Base-by-base conservation (phyloP, 1,284 basidiomycete species). In the Puccinia novopanici region DNA sequence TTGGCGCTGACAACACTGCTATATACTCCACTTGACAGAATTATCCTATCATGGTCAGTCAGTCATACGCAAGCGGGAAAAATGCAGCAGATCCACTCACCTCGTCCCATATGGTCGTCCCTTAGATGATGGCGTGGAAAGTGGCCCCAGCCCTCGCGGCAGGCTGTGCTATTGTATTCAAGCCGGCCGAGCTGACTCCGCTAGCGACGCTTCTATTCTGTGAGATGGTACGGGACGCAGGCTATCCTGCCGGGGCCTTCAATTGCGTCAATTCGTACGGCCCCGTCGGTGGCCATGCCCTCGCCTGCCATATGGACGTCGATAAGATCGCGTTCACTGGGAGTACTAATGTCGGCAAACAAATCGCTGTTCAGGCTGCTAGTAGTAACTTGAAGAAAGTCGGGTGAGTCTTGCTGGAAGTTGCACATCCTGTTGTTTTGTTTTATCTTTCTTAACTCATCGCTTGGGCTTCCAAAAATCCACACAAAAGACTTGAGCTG, bases 211-310 rank as follows among this genome's bases (percentile, higher is more conserved):
- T 84, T 40, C 82, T 85, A 5, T 81, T 85, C 65, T 75, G 73
- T 52, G 73, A 75, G 27, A 63, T 75, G 59, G 73, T 75, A 15
- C 75, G 73, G 27, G 76, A 84, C 17, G 83, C 83, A 8, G 84
- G 84, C 52, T 84, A 83, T 81, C 84, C 84, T 10, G 70, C 83
- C 24, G 85, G 85, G 50, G 83, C 84, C 40, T 82, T 85, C 81
- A 85, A 85, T 79, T 80, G 85, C 57, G 78, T 85, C 15, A 83
- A 84, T 70, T 85, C 86, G 37, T 84, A 83, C 81, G 85, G 85
- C 50, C 83, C 84, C 65, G 82, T 84, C 50, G 84, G 84, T 37
- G 80, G 80, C n/a, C 63, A 52, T 34, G 84, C 84, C 81, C 84
- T 85, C 75, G 82, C 84, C 65, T 81, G 83, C 71, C 85, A 85